Percentiles rank a stretch among this genome's conserved stretches.
Conservation (phyloP, 805 yeast genomes). For the Maudiozyma bulderi region DNA sequence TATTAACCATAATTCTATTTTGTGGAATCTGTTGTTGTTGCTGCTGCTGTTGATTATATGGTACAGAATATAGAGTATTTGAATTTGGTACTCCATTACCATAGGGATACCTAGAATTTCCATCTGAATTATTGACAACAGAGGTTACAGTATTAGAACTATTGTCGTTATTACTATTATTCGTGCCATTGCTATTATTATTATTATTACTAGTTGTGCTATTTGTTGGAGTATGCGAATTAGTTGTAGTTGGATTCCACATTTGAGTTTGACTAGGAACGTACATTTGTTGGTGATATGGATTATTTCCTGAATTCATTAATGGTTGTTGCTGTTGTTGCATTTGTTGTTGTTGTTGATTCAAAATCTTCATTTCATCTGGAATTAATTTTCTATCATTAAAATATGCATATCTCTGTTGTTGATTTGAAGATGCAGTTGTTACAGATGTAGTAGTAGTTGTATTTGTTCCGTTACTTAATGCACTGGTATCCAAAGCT, state of each 20-base stretch:
- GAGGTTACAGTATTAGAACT: background rate
- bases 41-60: background rate
- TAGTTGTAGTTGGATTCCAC: background rate
- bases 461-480: conserved; percentile 37
- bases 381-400: background rate
- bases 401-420: background rate
- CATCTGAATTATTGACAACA: background rate
- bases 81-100: background rate
- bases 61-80: background rate
- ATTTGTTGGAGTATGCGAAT: background rate
- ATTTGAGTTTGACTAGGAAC: background rate
- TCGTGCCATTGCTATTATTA: background rate
- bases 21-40: background rate
- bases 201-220: background rate
- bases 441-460: background rate
- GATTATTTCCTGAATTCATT: no score
- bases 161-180: background rate
- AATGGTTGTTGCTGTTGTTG: no score
- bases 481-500: conserved; percentile 45
- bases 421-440: background rate
- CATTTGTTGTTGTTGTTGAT: background rate
- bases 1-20: background rate
- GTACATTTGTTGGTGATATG: background rate
- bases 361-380: background rate
- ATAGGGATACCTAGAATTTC: background rate